Base-by-base conservation (phyloP, 2,329 filamentous ascomycete species). In the Penicillium sp. region DNA sequence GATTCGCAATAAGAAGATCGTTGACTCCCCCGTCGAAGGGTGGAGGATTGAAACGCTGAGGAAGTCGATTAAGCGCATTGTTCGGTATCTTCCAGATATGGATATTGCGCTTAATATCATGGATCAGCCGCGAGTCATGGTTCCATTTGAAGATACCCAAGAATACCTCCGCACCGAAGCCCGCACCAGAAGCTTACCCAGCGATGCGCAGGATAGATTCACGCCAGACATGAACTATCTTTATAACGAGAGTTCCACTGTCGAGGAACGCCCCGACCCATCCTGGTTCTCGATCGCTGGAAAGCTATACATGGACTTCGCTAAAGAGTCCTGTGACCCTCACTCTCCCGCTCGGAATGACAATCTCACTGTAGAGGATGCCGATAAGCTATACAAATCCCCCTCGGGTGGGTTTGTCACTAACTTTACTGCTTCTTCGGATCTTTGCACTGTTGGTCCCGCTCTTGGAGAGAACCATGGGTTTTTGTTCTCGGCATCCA, bases 91-190 rank as follows among this genome's bases (percentile, higher is more conserved):
- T 22, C 85, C 85, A 5, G 84, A 88, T 58, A 81, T 88, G 67
- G 84, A 88, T 66, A 86, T 88, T 75, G 81, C 84, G 11, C 83
- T 88, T 73, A 88, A 88, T 65, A 77, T 80, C 50, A 78, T 86
- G 72, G 85, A 88, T 67, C 84, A 88, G 67, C 80, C 85, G 28
- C 78, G 85, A 22, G 69, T 88, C n/a, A 72, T 87, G 30, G 82
- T 85, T 3, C 79, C 83, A 10, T 84, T 79, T 72, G 79, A 87
- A 51, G 75, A 81, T 14, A 79, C 88, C 53, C 75, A 80, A 25
- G 72, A 73, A 25, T 73, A 83, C 46, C 75, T 86, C 10, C 71
- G 70, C 8, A 73, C 75, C 44, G 84, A 85, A 64, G 70, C 72
- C 53, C 68, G 70, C 33, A 75, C 65, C 42, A 76, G 82, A 53